A percentile compares a stretch with the other conserved stretches of the same genome.
These are phyloP conservation scores for Hyphopichia pseudoburtonii DNA, from an alignment of 1,139 yeast genomes.

Conservation along the genomic window DNA sequence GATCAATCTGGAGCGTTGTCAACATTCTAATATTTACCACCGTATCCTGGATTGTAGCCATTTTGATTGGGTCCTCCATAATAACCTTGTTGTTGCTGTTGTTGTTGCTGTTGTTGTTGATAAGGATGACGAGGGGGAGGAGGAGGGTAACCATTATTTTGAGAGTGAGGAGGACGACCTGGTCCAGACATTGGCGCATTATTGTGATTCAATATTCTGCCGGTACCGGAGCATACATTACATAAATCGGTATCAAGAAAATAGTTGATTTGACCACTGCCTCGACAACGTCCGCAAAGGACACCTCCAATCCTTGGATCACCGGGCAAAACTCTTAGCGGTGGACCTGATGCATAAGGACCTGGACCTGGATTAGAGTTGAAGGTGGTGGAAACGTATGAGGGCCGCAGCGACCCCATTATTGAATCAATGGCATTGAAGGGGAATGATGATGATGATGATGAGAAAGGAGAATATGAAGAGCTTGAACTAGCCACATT, in stretches of 20 bases:
- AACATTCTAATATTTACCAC: too few relatives aligned
- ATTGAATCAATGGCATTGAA: slow-evolving; percentile 7
- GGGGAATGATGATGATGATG: slow-evolving; percentile 10
- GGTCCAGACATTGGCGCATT: slow-evolving; percentile 1
- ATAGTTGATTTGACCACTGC: slow-evolving; percentile 57
- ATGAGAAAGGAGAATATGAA: slow-evolving; percentile 5
- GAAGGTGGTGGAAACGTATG: slow-evolving; percentile 1
- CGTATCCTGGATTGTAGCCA: too few relatives aligned
- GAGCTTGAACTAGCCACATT: slow-evolving; percentile 14
- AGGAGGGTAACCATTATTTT: neutral
- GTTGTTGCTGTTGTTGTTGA: slow-evolving; percentile 6
- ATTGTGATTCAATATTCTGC: slow-evolving; percentile 44
- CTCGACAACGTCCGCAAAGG: slow-evolving; percentile 76
- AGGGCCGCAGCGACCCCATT: slow-evolving; percentile 7
- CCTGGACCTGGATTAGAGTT: slow-evolving; percentile 8
- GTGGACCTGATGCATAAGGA: slow-evolving; percentile 16
- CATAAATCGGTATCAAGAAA: slow-evolving; percentile 60
- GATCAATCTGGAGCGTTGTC: too few relatives aligned
- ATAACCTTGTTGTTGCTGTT: neutral
- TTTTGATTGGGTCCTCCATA: too few relatives aligned
- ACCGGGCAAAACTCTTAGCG: slow-evolving; percentile 66
- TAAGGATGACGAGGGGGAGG: slow-evolving; percentile 4
- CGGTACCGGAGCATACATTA: slow-evolving; percentile 65
- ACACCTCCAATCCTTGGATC: slow-evolving; percentile 84
- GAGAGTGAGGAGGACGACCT: slow-evolving; percentile 6